Conservation (phyloP, 23 red algal genomes). For the Porphyridium purpureum region DNA sequence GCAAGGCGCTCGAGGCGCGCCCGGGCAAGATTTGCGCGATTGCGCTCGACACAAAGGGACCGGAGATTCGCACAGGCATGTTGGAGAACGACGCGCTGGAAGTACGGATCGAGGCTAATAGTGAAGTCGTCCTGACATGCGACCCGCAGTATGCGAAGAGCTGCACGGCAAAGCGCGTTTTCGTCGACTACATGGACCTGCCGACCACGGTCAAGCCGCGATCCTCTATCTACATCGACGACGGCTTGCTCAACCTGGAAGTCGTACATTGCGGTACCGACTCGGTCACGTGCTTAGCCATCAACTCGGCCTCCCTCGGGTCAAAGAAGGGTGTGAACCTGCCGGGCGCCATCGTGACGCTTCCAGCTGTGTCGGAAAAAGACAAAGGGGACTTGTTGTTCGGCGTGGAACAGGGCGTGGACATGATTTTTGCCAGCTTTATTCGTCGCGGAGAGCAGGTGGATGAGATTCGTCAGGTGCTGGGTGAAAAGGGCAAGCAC, state of each 20-base stretch:
- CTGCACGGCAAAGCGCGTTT: not conserved
- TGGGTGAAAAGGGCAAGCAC: conserved; percentile 26
- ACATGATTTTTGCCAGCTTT: conserved; percentile 80
- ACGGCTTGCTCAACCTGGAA: conserved; percentile 55
- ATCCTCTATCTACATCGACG: conserved; percentile 72
- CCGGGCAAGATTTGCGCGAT: conserved; percentile 55
- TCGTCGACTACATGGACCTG: conserved; percentile 17
- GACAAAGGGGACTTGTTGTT: conserved; percentile 81
- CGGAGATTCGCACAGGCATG: conserved; percentile 81
- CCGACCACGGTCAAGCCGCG: conserved; percentile 25
- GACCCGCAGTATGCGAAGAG: not conserved
- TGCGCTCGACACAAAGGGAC: conserved; percentile 90
- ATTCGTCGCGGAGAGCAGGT: conserved; percentile 73
- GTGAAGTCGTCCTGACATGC: not conserved
- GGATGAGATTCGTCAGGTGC: conserved; percentile 37
- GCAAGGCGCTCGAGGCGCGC: conserved; percentile 19
- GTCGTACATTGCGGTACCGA: conserved; percentile 22
- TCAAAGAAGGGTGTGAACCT: conserved; percentile 79
- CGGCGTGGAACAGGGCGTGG: conserved; percentile 76
- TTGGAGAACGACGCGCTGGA: conserved; percentile 10
- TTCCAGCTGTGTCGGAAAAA: conserved; percentile 84
- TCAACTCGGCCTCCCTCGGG: conserved; percentile 56
- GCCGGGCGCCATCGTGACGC: conserved; percentile 55
- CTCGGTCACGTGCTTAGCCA: conserved; percentile 51
- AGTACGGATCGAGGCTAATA: not conserved